phyloP scores from a whole-genome alignment of 148 eudicot genomes.

The Polygonum aviculare region DNA sequence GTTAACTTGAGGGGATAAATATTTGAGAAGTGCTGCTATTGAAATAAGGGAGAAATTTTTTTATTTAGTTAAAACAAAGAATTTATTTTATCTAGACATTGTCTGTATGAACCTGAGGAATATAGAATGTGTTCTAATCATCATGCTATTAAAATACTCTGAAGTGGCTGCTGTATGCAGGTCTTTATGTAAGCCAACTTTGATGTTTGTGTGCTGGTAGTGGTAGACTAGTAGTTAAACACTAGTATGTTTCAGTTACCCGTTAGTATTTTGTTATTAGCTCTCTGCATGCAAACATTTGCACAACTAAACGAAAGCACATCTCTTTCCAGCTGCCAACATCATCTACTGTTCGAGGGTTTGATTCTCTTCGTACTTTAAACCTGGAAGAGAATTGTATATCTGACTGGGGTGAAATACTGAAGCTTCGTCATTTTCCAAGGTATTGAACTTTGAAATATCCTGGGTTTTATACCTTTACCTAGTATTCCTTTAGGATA shows the following conservation, averaged over 20 bases:
- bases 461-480: background rate
- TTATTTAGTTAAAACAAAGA: background rate
- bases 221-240: background rate
- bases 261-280: background rate
- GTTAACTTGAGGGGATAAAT: background rate
- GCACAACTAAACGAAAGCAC: background rate
- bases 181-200: background rate
- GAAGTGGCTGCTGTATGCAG: background rate
- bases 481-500: background rate
- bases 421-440: constrained; percentile 59
- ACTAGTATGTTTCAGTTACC: background rate
- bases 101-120: background rate
- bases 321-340: constrained; percentile 40
- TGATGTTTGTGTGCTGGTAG: background rate
- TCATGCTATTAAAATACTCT: background rate
- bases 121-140: background rate
- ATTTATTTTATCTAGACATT: background rate
- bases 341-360: constrained; percentile 56
- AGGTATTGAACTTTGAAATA: constrained; percentile 31
- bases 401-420: constrained; percentile 74
- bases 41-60: background rate
- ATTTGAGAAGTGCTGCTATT: background rate
- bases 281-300: background rate
- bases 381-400: constrained; percentile 78
- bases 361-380: constrained; percentile 53